Conservation (phyloP, 2,329 filamentous ascomycete species). For the Penicillium sp. region DNA sequence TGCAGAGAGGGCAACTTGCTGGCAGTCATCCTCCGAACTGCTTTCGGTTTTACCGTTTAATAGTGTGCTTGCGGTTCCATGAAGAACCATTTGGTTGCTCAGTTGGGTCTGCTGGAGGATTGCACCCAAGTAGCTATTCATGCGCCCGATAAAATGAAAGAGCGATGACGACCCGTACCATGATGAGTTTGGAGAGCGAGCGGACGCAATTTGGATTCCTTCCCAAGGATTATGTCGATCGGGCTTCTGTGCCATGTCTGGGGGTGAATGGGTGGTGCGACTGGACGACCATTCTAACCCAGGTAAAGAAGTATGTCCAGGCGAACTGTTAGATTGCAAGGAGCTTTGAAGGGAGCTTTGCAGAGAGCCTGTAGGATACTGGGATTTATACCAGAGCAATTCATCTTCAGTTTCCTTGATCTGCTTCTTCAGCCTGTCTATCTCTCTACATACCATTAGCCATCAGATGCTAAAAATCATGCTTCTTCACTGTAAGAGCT, state of each 20-base stretch:
- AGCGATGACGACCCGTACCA: conserved; percentile 10
- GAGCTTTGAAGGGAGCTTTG: neutral
- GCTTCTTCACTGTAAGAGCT: too few relatives aligned
- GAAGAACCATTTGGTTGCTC: conserved; percentile 3
- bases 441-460: conserved; percentile 1
- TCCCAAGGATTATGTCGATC: neutral
- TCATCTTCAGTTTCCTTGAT: neutral
- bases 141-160: conserved; percentile 5
- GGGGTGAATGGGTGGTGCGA: neutral
- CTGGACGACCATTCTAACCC: neutral
- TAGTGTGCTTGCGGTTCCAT: neutral
- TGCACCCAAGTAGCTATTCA: conserved; percentile 1
- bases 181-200: conserved; percentile 5
- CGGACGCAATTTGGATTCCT: conserved; percentile 1
- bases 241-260: neutral
- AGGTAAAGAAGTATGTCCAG: neutral
- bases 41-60: neutral
- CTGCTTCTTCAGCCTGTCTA: neutral
- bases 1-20: neutral
- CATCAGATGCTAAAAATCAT: neutral
- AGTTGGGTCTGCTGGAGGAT: neutral
- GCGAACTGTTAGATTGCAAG: neutral
- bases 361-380: neutral
- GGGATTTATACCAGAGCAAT: neutral
- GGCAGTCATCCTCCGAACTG: neutral